Percentiles rank a stretch among this genome's conserved stretches.
Conservation (phyloP, 1,284 basidiomycete species). For the Leccinum subspadiceum region DNA sequence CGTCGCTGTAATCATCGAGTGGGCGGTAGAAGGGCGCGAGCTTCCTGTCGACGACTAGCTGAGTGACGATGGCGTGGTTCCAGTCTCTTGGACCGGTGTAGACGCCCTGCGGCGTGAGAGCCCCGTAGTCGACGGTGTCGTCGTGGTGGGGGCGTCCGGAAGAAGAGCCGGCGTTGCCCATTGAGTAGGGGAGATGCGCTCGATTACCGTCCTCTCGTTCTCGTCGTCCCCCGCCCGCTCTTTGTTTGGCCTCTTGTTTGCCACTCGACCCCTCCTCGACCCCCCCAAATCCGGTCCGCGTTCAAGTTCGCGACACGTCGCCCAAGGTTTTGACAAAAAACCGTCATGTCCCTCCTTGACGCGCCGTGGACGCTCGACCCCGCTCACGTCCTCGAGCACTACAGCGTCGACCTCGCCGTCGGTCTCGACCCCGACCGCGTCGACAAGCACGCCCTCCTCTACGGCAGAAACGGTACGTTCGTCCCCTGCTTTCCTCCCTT, state of each 20-base stretch:
- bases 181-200: slow-evolving; percentile 29
- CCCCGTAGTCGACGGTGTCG: slow-evolving; percentile 79
- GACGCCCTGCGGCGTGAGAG: slow-evolving; percentile 84
- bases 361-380: slow-evolving; percentile 69
- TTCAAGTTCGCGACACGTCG: not conserved
- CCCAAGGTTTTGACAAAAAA: not conserved
- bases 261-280: slow-evolving; percentile 20
- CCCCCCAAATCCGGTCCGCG: slow-evolving; percentile 5
- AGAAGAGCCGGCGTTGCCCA: slow-evolving; percentile 80
- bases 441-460: slow-evolving; percentile 69
- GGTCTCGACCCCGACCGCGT: slow-evolving; percentile 66
- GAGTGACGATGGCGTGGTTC: slow-evolving; percentile 83
- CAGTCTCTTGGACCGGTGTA: slow-evolving; percentile 89
- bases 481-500: not conserved
- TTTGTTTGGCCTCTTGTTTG: slow-evolving; percentile 28
- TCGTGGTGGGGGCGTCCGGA: slow-evolving; percentile 68
- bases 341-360: slow-evolving; percentile 46
- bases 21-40: slow-evolving; percentile 96
- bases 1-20: slow-evolving; percentile 87
- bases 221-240: slow-evolving; percentile 11
- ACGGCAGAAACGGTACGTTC: slow-evolving; percentile 80
- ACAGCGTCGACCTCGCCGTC: slow-evolving; percentile 49
- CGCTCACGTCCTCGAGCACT: slow-evolving; percentile 64
- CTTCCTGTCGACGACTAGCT: slow-evolving; percentile 83
- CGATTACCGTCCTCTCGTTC: not conserved